Conservation (phyloP, 2,329 filamentous ascomycete genomes). For the Esteya vermicola region DNA sequence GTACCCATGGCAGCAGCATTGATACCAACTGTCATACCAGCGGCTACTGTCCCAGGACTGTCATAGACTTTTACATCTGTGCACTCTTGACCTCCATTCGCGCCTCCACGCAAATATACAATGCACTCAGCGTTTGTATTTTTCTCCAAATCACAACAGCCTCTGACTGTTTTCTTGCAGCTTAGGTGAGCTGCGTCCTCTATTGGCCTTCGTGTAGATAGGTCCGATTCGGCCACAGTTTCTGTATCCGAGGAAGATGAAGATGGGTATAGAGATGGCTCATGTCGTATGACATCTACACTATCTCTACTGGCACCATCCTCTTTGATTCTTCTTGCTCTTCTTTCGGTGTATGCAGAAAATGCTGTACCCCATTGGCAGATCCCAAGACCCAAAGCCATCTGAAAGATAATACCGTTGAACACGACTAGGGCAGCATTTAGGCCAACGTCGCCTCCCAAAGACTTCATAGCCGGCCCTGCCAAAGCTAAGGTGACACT, state of each 20-base stretch:
- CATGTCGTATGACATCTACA: too few species aligned
- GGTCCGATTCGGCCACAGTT: too few species aligned
- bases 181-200: too few species aligned
- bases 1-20: slow-evolving; percentile 48
- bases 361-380: slow-evolving; percentile 11
- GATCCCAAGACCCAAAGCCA: slow-evolving; percentile 17
- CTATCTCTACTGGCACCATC: neutral
- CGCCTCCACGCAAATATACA: neutral
- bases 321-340: neutral
- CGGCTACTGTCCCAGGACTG: slow-evolving; percentile 27
- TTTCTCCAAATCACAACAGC: slow-evolving; percentile 6
- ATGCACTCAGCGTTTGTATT: neutral
- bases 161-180: neutral
- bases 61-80: slow-evolving; percentile 5
- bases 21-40: slow-evolving; percentile 39
- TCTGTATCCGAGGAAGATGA: too few species aligned
- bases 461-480: slow-evolving; percentile 27
- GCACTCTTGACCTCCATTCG: neutral
- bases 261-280: too few species aligned
- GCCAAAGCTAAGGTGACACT: slow-evolving; percentile 36
- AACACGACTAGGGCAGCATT: slow-evolving; percentile 37
- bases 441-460: slow-evolving; percentile 29
- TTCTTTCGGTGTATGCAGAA: neutral
- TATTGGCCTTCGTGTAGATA: too few species aligned
- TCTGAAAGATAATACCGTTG: slow-evolving; percentile 30